Conservation (phyloP, 345 rosid genomes). For the Camelina sativa region DNA sequence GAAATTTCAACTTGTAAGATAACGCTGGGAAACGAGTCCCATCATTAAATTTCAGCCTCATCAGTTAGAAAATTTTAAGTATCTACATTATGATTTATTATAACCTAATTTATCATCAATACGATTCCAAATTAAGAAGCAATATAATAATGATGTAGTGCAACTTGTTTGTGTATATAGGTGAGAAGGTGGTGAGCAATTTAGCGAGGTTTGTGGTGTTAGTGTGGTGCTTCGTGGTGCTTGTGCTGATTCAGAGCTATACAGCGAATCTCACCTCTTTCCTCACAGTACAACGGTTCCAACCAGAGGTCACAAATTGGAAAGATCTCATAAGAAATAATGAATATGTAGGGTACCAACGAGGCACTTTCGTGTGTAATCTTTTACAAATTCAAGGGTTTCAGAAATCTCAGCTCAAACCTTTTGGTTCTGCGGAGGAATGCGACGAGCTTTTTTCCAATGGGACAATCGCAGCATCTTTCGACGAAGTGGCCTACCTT, state of each 20-base stretch:
- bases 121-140: background rate
- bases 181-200: conserved; percentile 46
- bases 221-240: conserved; percentile 45
- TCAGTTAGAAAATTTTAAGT: background rate
- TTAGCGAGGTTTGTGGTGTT: conserved; percentile 46
- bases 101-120: background rate
- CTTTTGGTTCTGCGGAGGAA: conserved; percentile 19
- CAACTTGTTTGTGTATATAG: conserved; percentile 11
- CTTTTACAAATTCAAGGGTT: conserved; percentile 9
- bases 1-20: background rate
- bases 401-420: background rate
- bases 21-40: background rate
- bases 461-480: conserved; percentile 44
- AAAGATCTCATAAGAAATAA: conserved; percentile 22
- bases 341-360: conserved; percentile 27
- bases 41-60: background rate
- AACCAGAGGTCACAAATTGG: conserved; percentile 22
- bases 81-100: background rate
- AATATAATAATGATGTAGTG: background rate
- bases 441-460: conserved; percentile 34
- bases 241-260: conserved; percentile 51
- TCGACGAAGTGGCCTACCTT: conserved; percentile 48
- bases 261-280: conserved; percentile 51
- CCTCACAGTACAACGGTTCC: conserved; percentile 40
- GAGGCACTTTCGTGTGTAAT: background rate